These are phyloP conservation scores for Acanthamoeba healyi DNA, from an alignment of 208 protist genomes.

Conservation along the genomic window DNA sequence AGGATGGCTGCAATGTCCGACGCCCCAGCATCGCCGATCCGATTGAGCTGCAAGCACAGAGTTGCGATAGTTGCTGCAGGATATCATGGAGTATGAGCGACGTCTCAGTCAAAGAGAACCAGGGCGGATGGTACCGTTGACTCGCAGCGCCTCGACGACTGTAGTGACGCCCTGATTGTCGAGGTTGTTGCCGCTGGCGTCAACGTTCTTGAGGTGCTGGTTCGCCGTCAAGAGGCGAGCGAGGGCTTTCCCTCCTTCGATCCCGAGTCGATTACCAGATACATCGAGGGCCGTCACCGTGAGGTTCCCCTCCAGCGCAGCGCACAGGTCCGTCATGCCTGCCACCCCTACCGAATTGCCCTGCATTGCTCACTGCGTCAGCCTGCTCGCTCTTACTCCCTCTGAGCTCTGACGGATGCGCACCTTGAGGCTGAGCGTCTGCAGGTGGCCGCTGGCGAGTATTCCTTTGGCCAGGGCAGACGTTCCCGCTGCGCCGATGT, in stretches of 20 bases:
- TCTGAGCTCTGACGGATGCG: too few relatives aligned
- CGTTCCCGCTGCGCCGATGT: not conserved
- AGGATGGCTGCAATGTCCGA: slow-evolving; percentile 52
- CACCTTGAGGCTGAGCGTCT: slow-evolving; percentile 55
- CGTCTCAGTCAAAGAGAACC: too few relatives aligned
- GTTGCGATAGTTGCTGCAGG: not conserved
- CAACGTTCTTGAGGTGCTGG: not conserved
- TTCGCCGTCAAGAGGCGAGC: not conserved
- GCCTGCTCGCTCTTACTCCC: too few relatives aligned
- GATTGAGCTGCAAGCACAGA: slow-evolving; percentile 43
- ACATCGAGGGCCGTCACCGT: slow-evolving; percentile 85
- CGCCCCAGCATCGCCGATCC: slow-evolving; percentile 91
- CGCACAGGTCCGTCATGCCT: slow-evolving; percentile 6
- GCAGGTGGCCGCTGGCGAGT: not conserved
- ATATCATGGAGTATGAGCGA: not conserved
- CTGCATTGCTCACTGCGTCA: not conserved
- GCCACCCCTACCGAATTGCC: slow-evolving; percentile 34
- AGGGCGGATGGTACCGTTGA: not conserved
- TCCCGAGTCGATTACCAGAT: slow-evolving; percentile 92
- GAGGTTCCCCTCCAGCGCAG: slow-evolving; percentile 60
- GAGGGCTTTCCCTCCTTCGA: not conserved
- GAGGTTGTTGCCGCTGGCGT: slow-evolving; percentile 57
- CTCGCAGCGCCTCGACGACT: not conserved
- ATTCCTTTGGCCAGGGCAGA: slow-evolving; percentile 14
- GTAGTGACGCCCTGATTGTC: slow-evolving; percentile 8